Evolutionary conservation across 306 rosid species (phyloP).

Genomic region (Potentilla sterilis): DNA sequence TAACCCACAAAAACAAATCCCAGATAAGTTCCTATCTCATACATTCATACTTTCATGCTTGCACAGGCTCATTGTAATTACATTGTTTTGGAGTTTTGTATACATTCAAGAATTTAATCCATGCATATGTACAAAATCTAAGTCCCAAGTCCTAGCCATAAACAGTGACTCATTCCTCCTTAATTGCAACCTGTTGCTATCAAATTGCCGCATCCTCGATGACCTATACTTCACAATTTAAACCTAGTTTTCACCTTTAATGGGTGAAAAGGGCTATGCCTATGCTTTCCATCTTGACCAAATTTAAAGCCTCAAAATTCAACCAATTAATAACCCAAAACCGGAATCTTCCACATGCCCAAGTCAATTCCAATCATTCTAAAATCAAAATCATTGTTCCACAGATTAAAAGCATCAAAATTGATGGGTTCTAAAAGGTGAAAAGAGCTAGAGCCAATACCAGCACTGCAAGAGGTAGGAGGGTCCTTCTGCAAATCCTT

Average conservation of each 20-base stretch:
- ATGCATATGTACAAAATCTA: background rate
- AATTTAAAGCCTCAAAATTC: background rate
- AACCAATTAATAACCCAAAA: background rate
- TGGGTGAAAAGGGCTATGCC: background rate
- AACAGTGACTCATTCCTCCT: background rate
- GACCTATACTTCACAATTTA: background rate
- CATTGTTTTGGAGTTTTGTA: background rate
- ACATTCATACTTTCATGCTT: background rate
- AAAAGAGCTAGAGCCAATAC: slow-evolving; percentile 31
- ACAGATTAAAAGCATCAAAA: background rate
- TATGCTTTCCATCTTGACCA: background rate
- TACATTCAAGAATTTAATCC: background rate
- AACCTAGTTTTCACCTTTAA: background rate
- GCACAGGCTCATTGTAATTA: background rate
- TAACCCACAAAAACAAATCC: slow-evolving; percentile 4
- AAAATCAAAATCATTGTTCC: background rate
- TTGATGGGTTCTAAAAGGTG: background rate
- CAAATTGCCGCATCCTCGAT: background rate
- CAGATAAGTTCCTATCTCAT: background rate
- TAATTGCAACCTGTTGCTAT: background rate
- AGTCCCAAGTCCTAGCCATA: background rate
- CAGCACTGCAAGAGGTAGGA: slow-evolving; percentile 90
- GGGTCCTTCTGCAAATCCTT: slow-evolving; percentile 95
- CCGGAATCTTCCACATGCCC: background rate
- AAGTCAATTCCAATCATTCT: background rate